A percentile compares a stretch with the other conserved stretches of the same genome.
These are phyloP conservation scores for Ophioceras dolichostomum DNA, from an alignment of 2,329 filamentous ascomycete species.

Conservation along the genomic window DNA sequence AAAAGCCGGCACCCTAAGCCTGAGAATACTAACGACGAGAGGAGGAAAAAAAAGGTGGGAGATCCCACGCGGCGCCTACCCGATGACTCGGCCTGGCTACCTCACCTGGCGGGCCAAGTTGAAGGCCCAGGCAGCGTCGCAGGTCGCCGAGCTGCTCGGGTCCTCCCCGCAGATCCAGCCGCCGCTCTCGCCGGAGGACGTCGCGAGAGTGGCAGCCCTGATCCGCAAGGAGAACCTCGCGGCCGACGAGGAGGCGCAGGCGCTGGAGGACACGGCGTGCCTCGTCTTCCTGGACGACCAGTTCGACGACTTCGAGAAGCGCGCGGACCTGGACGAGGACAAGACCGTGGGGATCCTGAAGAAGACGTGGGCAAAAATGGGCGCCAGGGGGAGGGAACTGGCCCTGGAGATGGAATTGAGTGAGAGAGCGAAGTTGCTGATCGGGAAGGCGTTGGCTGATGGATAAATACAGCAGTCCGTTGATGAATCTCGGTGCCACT, in stretches of 20 bases:
- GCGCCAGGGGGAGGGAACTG: slow-evolving; percentile 44
- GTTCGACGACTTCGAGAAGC: slow-evolving; percentile 65
- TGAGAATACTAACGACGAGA: not conserved
- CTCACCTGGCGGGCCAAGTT: slow-evolving; percentile 67
- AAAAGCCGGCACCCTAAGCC: not conserved
- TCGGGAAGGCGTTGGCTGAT: slow-evolving; percentile 45
- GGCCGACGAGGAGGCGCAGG: slow-evolving; percentile 39
- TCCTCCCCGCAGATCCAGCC: slow-evolving; percentile 20
- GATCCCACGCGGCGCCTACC: slow-evolving; percentile 60
- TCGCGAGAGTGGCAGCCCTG: slow-evolving; percentile 52
- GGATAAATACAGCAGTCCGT: not conserved
- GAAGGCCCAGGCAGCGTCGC: slow-evolving; percentile 49
- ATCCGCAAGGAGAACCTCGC: slow-evolving; percentile 68
- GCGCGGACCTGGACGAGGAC: slow-evolving; percentile 55
- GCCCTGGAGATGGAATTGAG: slow-evolving; percentile 56
- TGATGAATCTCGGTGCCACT: too few relatives aligned
- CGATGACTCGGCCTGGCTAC: slow-evolving; percentile 65
- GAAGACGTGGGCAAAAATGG: slow-evolving; percentile 73
- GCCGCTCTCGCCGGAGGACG: slow-evolving; percentile 32
- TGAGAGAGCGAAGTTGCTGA: slow-evolving; percentile 46
- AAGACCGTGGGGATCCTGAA: slow-evolving; percentile 61
- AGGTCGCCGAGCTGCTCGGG: slow-evolving; percentile 42
- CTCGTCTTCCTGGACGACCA: slow-evolving; percentile 82
- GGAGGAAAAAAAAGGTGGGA: slow-evolving; percentile 47
- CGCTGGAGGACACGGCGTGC: slow-evolving; percentile 76